Conservation (phyloP, 2,329 filamentous ascomycete species). For the Clarireedia paspali region DNA sequence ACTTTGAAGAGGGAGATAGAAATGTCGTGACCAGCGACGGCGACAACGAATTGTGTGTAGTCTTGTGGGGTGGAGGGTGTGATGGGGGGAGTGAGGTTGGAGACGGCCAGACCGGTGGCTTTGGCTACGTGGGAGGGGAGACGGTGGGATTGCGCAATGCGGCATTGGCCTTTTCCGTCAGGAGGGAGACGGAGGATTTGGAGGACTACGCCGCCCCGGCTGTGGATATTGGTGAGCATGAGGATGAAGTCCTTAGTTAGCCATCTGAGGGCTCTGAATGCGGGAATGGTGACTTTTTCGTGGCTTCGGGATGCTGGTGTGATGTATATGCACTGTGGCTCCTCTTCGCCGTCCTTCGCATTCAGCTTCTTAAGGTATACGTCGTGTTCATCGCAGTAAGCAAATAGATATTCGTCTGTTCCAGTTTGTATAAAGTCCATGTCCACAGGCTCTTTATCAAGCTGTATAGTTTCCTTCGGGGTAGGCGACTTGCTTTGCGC, state of each 20-base stretch:
- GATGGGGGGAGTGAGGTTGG: slow-evolving; percentile 52
- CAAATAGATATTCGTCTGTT: slow-evolving; percentile 59
- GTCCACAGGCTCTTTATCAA: slow-evolving; percentile 55
- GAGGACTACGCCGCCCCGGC: slow-evolving; percentile 48
- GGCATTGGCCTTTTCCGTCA: slow-evolving; percentile 32
- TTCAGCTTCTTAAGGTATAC: slow-evolving; percentile 48
- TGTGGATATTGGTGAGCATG: slow-evolving; percentile 51
- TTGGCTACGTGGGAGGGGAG: slow-evolving; percentile 64
- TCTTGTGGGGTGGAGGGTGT: slow-evolving; percentile 42
- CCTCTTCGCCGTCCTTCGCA: slow-evolving; percentile 34
- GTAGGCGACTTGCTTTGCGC: slow-evolving; percentile 42
- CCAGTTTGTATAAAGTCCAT: slow-evolving; percentile 60
- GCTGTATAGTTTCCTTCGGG: slow-evolving; percentile 41
- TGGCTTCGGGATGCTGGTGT: slow-evolving; percentile 41
- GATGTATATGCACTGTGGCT: slow-evolving; percentile 48
- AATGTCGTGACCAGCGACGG: slow-evolving; percentile 71
- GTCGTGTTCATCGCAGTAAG: slow-evolving; percentile 71
- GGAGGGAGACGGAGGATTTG: slow-evolving; percentile 42
- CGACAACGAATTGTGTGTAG: slow-evolving; percentile 71
- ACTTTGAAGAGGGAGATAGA: slow-evolving; percentile 73
- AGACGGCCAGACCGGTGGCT: slow-evolving; percentile 71
- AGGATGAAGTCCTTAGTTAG: slow-evolving; percentile 50
- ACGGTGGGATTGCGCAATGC: slow-evolving; percentile 43
- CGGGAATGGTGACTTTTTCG: slow-evolving; percentile 36
- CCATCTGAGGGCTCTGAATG: slow-evolving; percentile 52